A percentile compares a stretch with the other conserved stretches of the same genome.
These are phyloP conservation scores for Candida endomychidarum DNA, from an alignment of 805 yeast species.

Conservation along the genomic window DNA sequence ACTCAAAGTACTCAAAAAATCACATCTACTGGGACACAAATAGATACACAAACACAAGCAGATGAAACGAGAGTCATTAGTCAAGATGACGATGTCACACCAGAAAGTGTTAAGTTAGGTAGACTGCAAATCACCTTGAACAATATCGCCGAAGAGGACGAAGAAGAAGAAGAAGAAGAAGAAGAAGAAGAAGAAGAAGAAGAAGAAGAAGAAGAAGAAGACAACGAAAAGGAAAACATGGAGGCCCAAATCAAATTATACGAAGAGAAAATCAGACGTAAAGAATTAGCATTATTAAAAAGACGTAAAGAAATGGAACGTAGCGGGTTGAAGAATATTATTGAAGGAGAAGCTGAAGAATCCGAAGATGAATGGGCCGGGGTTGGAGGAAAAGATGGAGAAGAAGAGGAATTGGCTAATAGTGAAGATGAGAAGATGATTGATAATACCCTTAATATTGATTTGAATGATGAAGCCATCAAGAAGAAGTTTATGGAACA, in stretches of 20 bases:
- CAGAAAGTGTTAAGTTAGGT: constrained; percentile 24
- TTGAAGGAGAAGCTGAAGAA: constrained; percentile 85
- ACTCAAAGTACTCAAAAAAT: constrained; percentile 1
- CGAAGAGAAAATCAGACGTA: constrained; percentile 38
- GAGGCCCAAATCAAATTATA: constrained; percentile 30
- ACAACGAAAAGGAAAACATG: constrained; percentile 25
- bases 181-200: not conserved
- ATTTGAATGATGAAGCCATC: constrained; percentile 57
- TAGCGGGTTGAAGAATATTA: constrained; percentile 55
- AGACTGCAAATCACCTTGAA: constrained; percentile 21
- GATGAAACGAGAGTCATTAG: constrained; percentile 3
- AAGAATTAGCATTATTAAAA: constrained; percentile 33
- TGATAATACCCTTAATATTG: constrained; percentile 63
- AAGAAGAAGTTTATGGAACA: constrained; percentile 58
- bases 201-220: constrained; percentile 25
- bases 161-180: no score
- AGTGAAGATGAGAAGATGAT: constrained; percentile 78
- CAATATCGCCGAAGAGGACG: constrained; percentile 16
- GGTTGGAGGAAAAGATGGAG: constrained; percentile 71
- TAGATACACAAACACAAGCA: constrained; percentile 3
- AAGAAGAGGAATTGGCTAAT: constrained; percentile 52
- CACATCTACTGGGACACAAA: not conserved
- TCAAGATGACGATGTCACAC: constrained; percentile 20
- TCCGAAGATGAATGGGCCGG: constrained; percentile 90
- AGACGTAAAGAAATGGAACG: constrained; percentile 54